Evolutionary conservation across 2,329 filamentous ascomycete genomes (phyloP).

Genomic region (Alternaria conjuncta): DNA sequence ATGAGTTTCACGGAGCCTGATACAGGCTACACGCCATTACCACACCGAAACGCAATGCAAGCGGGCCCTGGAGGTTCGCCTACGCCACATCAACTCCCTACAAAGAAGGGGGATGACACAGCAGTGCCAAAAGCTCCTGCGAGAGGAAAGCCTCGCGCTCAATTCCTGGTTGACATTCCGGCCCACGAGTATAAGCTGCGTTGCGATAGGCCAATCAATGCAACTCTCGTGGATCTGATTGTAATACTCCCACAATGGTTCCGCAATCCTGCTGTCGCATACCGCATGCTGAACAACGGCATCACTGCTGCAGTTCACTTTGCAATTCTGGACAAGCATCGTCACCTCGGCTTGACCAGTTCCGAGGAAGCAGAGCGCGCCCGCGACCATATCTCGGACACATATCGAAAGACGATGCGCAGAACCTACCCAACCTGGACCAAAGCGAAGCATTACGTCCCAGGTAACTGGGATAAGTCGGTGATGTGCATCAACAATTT

Average conservation of each 20-base stretch:
- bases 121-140: not conserved
- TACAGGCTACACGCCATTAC: not conserved
- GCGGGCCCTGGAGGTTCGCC: not conserved
- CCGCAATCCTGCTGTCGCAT: constrained; percentile 11
- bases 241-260: constrained; percentile 26
- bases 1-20: not conserved
- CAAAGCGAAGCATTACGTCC: constrained; percentile 8
- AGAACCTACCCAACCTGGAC: constrained; percentile 8
- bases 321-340: constrained; percentile 21
- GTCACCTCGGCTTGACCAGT: constrained; percentile 4
- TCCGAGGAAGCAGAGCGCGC: constrained; percentile 9
- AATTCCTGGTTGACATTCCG: constrained; percentile 11
- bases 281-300: constrained; percentile 23
- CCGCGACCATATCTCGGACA: constrained; percentile 16
- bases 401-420: constrained; percentile 27
- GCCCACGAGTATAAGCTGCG: constrained; percentile 15
- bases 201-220: constrained; percentile 10
- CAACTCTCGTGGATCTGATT: constrained; percentile 26
- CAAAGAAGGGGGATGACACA: not conserved
- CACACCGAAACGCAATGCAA: not conserved
- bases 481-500: constrained; percentile 9
- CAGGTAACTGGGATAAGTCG: constrained; percentile 11
- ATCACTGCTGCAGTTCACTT: constrained; percentile 20
- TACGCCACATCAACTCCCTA: not conserved
- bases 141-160: not conserved